These are phyloP conservation scores for Blastomyces percursus DNA, from an alignment of 2,329 filamentous ascomycete genomes.

Conservation along the genomic window DNA sequence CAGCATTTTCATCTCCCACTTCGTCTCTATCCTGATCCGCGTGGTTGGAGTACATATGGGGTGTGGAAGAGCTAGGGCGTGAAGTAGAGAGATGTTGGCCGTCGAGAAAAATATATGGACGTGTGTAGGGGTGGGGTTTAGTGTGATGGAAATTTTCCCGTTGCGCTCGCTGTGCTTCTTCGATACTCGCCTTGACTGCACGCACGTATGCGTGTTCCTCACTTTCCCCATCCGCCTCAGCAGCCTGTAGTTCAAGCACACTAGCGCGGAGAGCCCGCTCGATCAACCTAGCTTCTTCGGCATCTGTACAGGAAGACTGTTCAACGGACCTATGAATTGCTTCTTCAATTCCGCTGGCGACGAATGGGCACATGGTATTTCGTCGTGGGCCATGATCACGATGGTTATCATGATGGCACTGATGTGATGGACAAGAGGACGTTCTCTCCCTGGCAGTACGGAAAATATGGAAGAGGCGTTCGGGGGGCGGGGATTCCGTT, in stretches of 20 bases:
- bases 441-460: background rate
- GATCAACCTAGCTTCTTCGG: constrained; percentile 57
- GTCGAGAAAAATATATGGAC: background rate
- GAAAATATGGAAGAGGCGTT: background rate
- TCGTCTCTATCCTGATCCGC: constrained; percentile 8
- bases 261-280: constrained; percentile 65
- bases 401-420: too few relatives aligned
- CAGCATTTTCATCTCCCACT: constrained; percentile 20
- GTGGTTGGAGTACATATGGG: background rate
- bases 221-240: constrained; percentile 26
- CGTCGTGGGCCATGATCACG: background rate
- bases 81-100: background rate
- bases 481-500: background rate
- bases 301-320: constrained; percentile 59
- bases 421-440: background rate
- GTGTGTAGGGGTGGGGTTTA: background rate
- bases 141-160: constrained; percentile 2
- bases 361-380: background rate
- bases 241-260: constrained; percentile 46
- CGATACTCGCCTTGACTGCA: constrained; percentile 42
- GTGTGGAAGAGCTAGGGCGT: background rate
- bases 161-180: constrained; percentile 30
- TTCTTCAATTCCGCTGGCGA: constrained; percentile 51
- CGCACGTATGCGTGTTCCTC: constrained; percentile 39
- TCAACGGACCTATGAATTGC: constrained; percentile 60